Evolutionary conservation across 345 rosid genomes (phyloP), one percentile per base, ranked within the genome.

Genomic region (Trapa incisa): DNA sequence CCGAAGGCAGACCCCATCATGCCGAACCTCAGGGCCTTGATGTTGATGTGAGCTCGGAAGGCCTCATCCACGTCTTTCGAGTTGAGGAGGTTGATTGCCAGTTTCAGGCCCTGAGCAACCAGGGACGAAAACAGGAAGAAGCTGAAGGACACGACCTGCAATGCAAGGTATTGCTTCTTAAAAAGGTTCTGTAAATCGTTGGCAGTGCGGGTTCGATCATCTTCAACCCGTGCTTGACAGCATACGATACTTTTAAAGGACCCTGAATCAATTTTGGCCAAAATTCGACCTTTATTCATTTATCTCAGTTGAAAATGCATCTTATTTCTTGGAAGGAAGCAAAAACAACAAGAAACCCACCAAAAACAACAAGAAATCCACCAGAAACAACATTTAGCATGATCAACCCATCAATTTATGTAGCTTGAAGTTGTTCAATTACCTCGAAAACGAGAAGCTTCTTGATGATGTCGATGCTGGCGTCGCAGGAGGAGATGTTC

Each of bases 91-190:
- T 92, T 92, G 72, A 93, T 74, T 13, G 96, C 91, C 6, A 89
- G 89, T 69, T 89, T 86, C 17, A 89, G 78, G 14, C 97, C 97
- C 73, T 94, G 96, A 65, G 99, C 97, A 4, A 94, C 80, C 9
- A 91, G 77, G 4, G 97, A 91, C 0, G 97, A 94, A 81, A 94
- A 90, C 47, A 91, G 86, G 81, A 94, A 94, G 89, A 94, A 94
- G 68, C 95, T 83, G 79, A 91, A 91, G 63, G 99, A 88, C 57
- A 89, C 91, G 8, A 94, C 67, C 67, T 65, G 53, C 35, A 47
- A 37, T 22, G 29, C 29, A 22, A 22, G 29, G 29, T 22, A 22
- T 22, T 22, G 29, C 0, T 22, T 22, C 29, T 22, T 22, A 22
- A 22, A 22, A 22, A 22, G 29, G 29, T 22, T 22, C 29, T 22